Evolutionary conservation across 75 land plant species (phyloP), one percentile per base, ranked within the genome.

Genomic region (Picea sitchensis): DNA sequence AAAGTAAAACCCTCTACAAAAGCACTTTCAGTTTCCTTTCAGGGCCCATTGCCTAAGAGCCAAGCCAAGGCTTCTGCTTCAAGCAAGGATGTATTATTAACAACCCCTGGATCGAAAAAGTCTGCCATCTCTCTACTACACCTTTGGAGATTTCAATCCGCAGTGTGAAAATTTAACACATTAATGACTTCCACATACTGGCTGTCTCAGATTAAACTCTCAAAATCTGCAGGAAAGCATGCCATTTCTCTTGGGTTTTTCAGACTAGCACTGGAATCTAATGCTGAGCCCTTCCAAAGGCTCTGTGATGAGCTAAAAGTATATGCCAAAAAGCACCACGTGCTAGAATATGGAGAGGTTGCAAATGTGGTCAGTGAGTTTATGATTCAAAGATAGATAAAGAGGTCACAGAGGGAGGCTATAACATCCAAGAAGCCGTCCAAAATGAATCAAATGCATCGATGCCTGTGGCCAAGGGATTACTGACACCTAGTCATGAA

Each of bases 261-360:
- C 76, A 91, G 82, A 63, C 91, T 91, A 64, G 93, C 93, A n/a
- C 59, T 89, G n/a, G 91, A 91, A 54, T 86, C 87, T 59, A 87
- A 86, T 78, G 87, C 86, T 63, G 87, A 91, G 92, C 92, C 92
- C 54, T 58, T 83, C 18, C 82, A 91, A 71, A 65, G 77, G 61
- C 72, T 89, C 60, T 63, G 84, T 4, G 87, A 91, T 78, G 91
- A 89, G 77, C 91, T 91, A 1, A 87, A 83, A 76, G 51, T 82
- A 9, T 91, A 91, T 83, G 83, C 62, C 2, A 68, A 69, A 11
- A 64, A 64, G 3, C 63, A 89, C 58, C 78, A 85, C 15, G 76
- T 91, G 47, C 61, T 58, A 26, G 91, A 91, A 76, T 80, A 72
- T 60, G 90, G 76, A 63, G 87, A 91, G 58, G 9, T 81, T 72